phyloP scores from a whole-genome alignment of 2,329 filamentous ascomycete genomes.

The Neofusicoccum parvum region DNA sequence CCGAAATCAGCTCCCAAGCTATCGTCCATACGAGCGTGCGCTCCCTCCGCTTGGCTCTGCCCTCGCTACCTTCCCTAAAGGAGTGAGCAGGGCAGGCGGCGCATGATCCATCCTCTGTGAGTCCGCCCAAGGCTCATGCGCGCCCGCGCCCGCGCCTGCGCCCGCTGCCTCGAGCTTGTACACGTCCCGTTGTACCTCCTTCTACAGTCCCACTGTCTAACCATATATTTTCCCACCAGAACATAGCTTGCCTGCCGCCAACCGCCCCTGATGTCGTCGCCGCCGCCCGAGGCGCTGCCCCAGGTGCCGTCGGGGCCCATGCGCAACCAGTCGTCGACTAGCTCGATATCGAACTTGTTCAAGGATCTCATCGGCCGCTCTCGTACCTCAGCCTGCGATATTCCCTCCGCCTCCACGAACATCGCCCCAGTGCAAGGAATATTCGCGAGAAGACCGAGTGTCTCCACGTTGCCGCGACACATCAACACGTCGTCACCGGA shows the following conservation, averaged over 20 bases:
- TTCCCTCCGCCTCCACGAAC: conserved; percentile 9
- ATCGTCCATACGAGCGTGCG: neutral
- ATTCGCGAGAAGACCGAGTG: conserved; percentile 16
- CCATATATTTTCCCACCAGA: neutral
- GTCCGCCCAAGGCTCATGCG: neutral
- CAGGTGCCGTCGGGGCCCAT: conserved; percentile 1
- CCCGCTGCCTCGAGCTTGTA: no score
- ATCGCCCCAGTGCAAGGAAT: conserved; percentile 16
- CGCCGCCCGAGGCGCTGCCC: conserved; percentile 19
- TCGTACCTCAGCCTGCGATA: conserved; percentile 2
- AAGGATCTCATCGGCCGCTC: conserved; percentile 14
- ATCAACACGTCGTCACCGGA: conserved; percentile 10
- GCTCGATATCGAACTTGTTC: conserved; percentile 20
- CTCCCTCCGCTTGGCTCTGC: conserved; percentile 12
- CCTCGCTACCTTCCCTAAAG: neutral
- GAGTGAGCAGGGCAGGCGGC: conserved; percentile 11
- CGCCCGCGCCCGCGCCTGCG: neutral
- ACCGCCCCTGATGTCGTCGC: conserved; percentile 13
- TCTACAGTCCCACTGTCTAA: neutral
- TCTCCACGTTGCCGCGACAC: conserved; percentile 9
- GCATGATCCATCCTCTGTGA: neutral
- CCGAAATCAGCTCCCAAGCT: neutral
- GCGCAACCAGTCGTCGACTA: conserved; percentile 18
- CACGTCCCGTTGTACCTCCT: no score
- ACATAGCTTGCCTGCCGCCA: neutral